Base-by-base conservation (phyloP, 2,329 filamentous ascomycete genomes). In the Nigrospora osmanthi region DNA sequence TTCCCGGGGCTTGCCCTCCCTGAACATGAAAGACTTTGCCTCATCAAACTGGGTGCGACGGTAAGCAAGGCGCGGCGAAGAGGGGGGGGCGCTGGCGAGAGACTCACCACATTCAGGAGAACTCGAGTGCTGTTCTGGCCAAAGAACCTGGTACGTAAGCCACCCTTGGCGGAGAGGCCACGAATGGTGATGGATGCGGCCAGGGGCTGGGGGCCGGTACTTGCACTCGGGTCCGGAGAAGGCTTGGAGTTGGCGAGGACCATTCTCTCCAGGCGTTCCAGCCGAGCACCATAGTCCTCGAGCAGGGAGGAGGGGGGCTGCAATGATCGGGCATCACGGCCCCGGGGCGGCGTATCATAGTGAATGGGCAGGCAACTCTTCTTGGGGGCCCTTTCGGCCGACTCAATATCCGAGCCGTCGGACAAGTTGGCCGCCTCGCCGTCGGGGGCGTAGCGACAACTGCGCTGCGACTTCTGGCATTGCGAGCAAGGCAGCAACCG, bases 401-500 rank as follows among this genome's bases (percentile, higher is more conserved):
- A 46, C 38, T 59, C 59, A 17, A 42, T 52, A 32, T 75, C 72
- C 17, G 71, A 75, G n/a, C 58, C 68, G 41, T 77, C 75, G 4
- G 74, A 77, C 12, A 70, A 56, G 51, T 68, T 70, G 32, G 64
- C 65, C 10, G 62, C 64, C 44, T 73, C 71, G 31, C 72, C 68
- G 45, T 75, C 71, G 16, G 72, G 65, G 19, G 72, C 65, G 52
- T 79, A 80, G 51, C 66, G 72, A 61, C 76, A 80, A 35, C 60
- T 54, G 33, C 75, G 72, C 50, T 68, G 70, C n/a, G 74, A 75
- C 56, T 76, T 78, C 42, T 75, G 72, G 55, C 77, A 81, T 56
- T 80, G 76, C 6, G 73, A 73, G 53, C 77, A 81, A 4, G 75
- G 75, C 37, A 68, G 65, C n/a, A 70, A 64, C 38, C 77, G 69